Conservation (phyloP, 331 rosid genomes). For the Rosa hybrid region DNA sequence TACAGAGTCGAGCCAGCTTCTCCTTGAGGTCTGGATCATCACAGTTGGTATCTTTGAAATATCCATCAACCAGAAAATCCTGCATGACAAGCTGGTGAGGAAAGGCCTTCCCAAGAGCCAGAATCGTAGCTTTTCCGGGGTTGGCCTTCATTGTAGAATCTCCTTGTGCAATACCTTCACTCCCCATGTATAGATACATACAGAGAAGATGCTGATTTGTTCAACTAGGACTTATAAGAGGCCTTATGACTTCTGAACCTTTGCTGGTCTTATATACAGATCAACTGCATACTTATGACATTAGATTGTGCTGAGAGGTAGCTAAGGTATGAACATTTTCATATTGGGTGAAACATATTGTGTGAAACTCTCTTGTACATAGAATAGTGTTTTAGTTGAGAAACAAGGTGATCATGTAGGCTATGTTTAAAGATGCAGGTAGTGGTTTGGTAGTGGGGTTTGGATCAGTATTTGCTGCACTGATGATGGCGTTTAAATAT, state of each 20-base stretch:
- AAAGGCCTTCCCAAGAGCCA: conserved; percentile 93
- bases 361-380: conserved; percentile 17
- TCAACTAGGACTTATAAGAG: neutral
- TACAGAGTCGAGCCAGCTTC: conserved; percentile 84
- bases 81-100: conserved; percentile 96
- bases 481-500: neutral
- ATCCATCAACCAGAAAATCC: conserved; percentile 86
- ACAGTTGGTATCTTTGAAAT: conserved; percentile 83
- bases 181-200: conserved; percentile 50
- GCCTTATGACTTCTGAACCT: conserved; percentile 14
- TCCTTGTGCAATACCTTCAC: conserved; percentile 25
- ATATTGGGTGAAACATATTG: conserved; percentile 27
- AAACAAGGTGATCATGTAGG: conserved; percentile 54
- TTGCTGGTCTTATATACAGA: conserved; percentile 35
- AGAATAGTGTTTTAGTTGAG: conserved; percentile 42
- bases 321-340: conserved; percentile 22
- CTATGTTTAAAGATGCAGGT: conserved; percentile 30
- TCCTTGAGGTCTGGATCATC: conserved; percentile 79
- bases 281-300: conserved; percentile 9
- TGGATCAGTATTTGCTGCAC: conserved; percentile 8
- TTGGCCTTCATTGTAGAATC: conserved; percentile 40
- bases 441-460: conserved; percentile 33
- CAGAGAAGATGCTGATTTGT: neutral
- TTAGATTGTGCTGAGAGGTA: conserved; percentile 7
- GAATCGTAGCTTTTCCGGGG: conserved; percentile 66